A percentile compares a stretch with the other conserved stretches of the same genome.
Evolutionary conservation across 2,329 filamentous ascomycete genomes (phyloP).

Genomic region (Domatiomyces catenatus): DNA sequence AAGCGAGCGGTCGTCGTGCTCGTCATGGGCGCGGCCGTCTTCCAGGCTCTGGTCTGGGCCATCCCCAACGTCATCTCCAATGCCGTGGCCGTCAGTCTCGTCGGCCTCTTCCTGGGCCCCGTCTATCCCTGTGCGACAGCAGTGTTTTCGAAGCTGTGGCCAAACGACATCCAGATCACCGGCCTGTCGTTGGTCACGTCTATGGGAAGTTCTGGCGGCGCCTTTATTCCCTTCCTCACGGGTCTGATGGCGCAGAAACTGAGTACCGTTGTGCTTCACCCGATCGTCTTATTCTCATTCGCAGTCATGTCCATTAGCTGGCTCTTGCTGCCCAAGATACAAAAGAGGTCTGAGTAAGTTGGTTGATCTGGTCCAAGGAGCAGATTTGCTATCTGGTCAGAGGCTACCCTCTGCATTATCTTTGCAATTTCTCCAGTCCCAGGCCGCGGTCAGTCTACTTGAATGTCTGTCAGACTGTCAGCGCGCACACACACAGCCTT

Average conservation of each 20-base stretch:
- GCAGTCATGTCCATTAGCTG: constrained; percentile 39
- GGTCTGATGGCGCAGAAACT: constrained; percentile 33
- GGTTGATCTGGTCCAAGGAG: neutral
- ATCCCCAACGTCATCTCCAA: constrained; percentile 24
- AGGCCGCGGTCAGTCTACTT: neutral
- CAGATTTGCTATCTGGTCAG: neutral
- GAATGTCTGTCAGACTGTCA: neutral
- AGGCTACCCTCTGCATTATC: too few relatives aligned
- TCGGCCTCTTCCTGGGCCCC: constrained; percentile 62
- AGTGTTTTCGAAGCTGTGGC: constrained; percentile 21
- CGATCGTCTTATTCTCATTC: constrained; percentile 41
- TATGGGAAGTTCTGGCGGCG: constrained; percentile 29
- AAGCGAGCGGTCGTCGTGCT: constrained; percentile 51
- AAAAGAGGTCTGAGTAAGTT: constrained; percentile 34
- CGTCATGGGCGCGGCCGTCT: constrained; percentile 42
- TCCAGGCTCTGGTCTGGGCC: constrained; percentile 16
- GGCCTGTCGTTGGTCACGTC: constrained; percentile 26
- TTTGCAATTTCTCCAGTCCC: neutral
- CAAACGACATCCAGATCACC: constrained; percentile 25
- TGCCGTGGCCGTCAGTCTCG: constrained; percentile 47
- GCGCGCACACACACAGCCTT: neutral
- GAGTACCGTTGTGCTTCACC: constrained; percentile 36
- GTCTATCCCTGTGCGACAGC: constrained; percentile 52
- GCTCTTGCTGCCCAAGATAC: constrained; percentile 34
- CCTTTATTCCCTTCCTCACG: constrained; percentile 32